Evolutionary conservation across 768 basidiomycete genomes (phyloP).

Genomic region (Suillus weaverae): DNA sequence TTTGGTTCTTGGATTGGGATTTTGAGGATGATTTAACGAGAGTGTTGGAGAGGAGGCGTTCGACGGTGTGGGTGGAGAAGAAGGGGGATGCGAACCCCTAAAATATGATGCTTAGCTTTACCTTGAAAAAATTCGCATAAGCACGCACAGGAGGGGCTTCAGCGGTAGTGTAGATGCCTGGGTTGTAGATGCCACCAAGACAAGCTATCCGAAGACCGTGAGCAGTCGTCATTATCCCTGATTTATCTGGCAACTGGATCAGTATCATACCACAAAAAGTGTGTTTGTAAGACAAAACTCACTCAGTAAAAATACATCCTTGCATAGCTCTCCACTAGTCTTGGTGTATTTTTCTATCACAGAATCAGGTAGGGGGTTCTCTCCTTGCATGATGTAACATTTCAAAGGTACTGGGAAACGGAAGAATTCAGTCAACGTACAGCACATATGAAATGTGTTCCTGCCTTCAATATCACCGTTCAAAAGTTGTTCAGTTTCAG

Average conservation of each 20-base stretch:
- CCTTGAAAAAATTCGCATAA: not conserved
- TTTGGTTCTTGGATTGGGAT: slow-evolving; percentile 43
- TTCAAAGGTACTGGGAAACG: slow-evolving; percentile 71
- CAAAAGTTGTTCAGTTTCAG: slow-evolving; percentile 61
- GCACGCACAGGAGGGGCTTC: slow-evolving; percentile 64
- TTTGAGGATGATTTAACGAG: slow-evolving; percentile 48
- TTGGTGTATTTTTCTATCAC: slow-evolving; percentile 76
- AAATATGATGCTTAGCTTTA: slow-evolving; percentile 6
- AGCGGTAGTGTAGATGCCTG: slow-evolving; percentile 54
- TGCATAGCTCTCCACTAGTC: slow-evolving; percentile 77
- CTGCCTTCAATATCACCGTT: slow-evolving; percentile 67
- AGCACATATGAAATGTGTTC: slow-evolving; percentile 10
- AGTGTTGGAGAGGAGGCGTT: slow-evolving; percentile 71
- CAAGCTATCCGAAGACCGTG: slow-evolving; percentile 84
- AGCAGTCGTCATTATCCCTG: slow-evolving; percentile 74
- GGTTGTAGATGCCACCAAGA: slow-evolving; percentile 75
- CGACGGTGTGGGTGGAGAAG: slow-evolving; percentile 68
- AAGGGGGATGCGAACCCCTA: slow-evolving; percentile 79
- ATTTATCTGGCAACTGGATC: slow-evolving; percentile 60
- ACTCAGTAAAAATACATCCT: slow-evolving; percentile 87
- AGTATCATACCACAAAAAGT: not conserved
- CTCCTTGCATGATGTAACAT: slow-evolving; percentile 92
- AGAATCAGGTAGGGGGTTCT: slow-evolving; percentile 65
- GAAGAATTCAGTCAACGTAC: slow-evolving; percentile 15
- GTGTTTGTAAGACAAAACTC: slow-evolving; percentile 29